These are phyloP conservation scores for Nitzschia putrida DNA, from an alignment of 108 stramenopile genomes.

Conservation along the genomic window DNA sequence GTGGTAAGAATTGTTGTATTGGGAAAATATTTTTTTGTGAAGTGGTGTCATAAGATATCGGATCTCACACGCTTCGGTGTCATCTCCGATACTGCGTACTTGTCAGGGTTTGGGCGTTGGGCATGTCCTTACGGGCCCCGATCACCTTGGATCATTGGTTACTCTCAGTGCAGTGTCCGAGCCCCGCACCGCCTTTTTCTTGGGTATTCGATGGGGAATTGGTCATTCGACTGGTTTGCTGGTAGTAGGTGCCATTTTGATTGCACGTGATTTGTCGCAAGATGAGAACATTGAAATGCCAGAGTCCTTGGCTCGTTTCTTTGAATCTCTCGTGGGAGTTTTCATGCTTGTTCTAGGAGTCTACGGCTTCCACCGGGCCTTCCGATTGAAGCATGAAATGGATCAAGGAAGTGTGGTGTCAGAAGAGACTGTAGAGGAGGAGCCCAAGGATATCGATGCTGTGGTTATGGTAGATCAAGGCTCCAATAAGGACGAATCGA, in stretches of 20 bases:
- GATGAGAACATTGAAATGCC: constrained; percentile 42
- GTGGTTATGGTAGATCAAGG: not conserved
- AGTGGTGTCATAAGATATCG: too few species aligned
- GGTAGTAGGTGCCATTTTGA: constrained; percentile 59
- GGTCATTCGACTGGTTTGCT: constrained; percentile 71
- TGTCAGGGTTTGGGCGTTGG: constrained; percentile 50
- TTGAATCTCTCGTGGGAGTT: constrained; percentile 64
- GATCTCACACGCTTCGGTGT: too few species aligned
- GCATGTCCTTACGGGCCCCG: constrained; percentile 80
- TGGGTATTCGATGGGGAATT: constrained; percentile 73
- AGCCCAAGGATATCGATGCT: not conserved
- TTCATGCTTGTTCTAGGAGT: constrained; percentile 70
- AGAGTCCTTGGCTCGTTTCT: constrained; percentile 31
- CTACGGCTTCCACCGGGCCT: constrained; percentile 48
- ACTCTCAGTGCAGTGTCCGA: constrained; percentile 53
- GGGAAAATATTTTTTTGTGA: too few species aligned
- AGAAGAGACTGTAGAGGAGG: not conserved
- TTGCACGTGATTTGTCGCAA: constrained; percentile 17
- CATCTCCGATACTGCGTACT: too few species aligned
- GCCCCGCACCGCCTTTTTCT: constrained; percentile 32
- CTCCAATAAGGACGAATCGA: not conserved
- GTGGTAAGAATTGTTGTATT: too few species aligned
- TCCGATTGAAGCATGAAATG: constrained; percentile 9
- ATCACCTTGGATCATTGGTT: constrained; percentile 75
- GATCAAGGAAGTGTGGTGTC: not conserved